Percentiles rank a stretch among this genome's conserved stretches.
phyloP scores from a whole-genome alignment of 352 stramenopile species.

The Blastocystis hominis region DNA sequence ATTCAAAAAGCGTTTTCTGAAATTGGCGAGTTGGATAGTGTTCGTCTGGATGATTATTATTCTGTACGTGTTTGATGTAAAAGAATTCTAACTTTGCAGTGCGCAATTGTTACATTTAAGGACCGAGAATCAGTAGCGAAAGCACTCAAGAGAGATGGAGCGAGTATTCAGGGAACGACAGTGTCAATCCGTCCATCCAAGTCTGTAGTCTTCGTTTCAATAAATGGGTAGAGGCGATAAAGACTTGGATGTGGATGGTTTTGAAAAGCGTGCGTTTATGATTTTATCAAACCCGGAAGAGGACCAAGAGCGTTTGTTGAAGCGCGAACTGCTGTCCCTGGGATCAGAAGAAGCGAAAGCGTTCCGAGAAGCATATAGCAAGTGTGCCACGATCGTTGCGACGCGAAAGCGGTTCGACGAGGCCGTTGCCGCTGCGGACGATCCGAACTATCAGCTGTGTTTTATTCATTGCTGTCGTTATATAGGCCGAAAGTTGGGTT shows the following conservation, averaged over 20 bases:
- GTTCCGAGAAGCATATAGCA: not conserved
- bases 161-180: not conserved
- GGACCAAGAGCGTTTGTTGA: not conserved
- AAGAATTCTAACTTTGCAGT: not conserved
- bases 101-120: constrained; percentile 49
- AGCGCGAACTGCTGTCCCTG: not conserved
- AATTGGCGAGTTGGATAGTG: constrained; percentile 23
- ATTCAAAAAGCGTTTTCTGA: constrained; percentile 46
- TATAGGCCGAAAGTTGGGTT: constrained; percentile 17
- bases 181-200: not conserved
- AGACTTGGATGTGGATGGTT: not conserved
- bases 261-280: constrained; percentile 24
- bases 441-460: not conserved
- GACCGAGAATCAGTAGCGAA: not conserved
- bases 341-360: not conserved
- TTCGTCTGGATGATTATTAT: not conserved
- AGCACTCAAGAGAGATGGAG: constrained; percentile 14
- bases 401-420: not conserved
- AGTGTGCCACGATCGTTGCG: not conserved
- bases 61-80: not conserved
- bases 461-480: not conserved
- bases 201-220: not conserved
- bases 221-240: not conserved
- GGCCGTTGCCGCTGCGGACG: constrained; percentile 5
- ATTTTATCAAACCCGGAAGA: not conserved